phyloP scores from a whole-genome alignment of 345 rosid species.

The Salix suchowensis region DNA sequence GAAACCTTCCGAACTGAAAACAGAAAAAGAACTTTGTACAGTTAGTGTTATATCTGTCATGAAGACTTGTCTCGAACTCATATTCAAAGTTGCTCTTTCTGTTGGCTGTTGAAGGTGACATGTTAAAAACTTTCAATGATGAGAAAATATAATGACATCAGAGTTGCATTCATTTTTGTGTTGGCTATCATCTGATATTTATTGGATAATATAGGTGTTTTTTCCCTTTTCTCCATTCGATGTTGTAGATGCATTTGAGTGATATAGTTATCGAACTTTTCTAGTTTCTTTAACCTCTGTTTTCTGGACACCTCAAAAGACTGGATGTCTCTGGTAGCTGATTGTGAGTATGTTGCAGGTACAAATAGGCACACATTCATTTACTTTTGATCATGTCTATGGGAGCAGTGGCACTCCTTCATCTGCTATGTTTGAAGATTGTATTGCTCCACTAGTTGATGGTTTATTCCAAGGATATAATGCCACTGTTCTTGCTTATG shows the following conservation, averaged over 20 bases:
- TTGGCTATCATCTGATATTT: neutral
- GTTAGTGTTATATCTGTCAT: neutral
- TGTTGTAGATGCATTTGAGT: neutral
- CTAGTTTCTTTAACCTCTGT: neutral
- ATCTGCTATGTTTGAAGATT: slow-evolving; percentile 84
- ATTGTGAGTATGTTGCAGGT: slow-evolving; percentile 44
- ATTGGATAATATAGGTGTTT: neutral
- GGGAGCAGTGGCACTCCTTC: slow-evolving; percentile 83
- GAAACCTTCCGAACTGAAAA: neutral
- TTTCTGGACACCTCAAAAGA: neutral
- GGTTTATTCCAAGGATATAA: slow-evolving; percentile 99
- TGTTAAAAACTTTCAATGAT: neutral
- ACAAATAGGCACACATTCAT: slow-evolving; percentile 91
- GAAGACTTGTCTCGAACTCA: neutral
- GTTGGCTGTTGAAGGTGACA: neutral
- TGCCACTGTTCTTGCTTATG: slow-evolving; percentile 98
- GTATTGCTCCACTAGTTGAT: slow-evolving; percentile 78
- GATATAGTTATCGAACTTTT: neutral
- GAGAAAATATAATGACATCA: neutral
- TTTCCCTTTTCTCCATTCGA: neutral
- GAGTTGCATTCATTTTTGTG: neutral
- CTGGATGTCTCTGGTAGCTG: neutral
- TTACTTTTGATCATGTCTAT: slow-evolving; percentile 96
- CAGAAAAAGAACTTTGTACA: neutral
- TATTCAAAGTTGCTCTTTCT: neutral